Base-by-base conservation (phyloP, 179 eudicot species). In the Actinidia polygama region DNA sequence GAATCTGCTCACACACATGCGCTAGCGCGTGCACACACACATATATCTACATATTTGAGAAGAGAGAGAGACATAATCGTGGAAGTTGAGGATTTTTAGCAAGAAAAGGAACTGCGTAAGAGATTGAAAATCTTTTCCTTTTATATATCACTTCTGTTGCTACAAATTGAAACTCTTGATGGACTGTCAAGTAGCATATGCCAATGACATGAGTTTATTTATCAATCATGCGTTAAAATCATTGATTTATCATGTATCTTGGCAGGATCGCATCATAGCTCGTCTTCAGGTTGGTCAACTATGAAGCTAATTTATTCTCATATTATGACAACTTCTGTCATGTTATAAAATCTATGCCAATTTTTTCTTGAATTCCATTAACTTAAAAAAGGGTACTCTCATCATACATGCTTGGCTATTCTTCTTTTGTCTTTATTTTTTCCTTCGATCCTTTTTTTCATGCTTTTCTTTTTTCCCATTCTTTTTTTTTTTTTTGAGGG, bases 231-330 rank as follows among this genome's bases (percentile, higher is more conserved):
- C 18, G 49, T 62, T 36, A 12, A 44, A 16, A 36, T 61, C 70
- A n/a, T 59, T 4, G 50, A 6, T 26, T 21, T 69, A 83, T 1
- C 55, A 70, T 83, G 54, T 84, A 76, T 70, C 62, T 84, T 87
- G 63, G 69, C 89, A 96, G 99, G 99, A 96, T 83, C 93, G 99
- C 30, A 96, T 96, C 40, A 94, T 96, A 83, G 99, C 99, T 81
- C 99, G 99, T 69, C 99, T 96, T 84, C 99, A 96, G 98, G 99
- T 96, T 80, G 61, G 86, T 86, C 66, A 21, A 58, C 64, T 15
- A 30, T 21, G 12, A 47, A 44, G 49, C 36, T 67, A 67, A 14
- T 36, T 62, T 6, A 30, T 71, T 36, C n/a, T 30, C 53, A 12
- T 75, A 8, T 58, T 3, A 40, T 58, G 10, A 16, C 24, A 57